These are phyloP conservation scores for Pascua sp. DNA, from an alignment of 1,284 basidiomycete species.

Conservation along the genomic window DNA sequence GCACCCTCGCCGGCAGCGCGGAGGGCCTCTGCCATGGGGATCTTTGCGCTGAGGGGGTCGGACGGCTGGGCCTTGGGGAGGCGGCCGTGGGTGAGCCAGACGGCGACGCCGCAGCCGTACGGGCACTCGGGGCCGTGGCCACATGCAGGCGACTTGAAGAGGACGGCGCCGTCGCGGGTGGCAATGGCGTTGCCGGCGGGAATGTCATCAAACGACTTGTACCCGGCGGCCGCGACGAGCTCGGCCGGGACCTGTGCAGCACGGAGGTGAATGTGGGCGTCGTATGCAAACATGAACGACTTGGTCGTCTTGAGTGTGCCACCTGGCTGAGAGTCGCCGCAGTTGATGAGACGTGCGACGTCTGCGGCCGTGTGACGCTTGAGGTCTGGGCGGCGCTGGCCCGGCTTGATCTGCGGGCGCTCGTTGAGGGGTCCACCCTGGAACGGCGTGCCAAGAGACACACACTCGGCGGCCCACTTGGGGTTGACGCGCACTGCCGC, in stretches of 20 bases:
- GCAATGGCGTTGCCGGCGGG: constrained; percentile 48
- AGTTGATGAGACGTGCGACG: constrained; percentile 45
- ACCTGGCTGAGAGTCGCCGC: constrained; percentile 53
- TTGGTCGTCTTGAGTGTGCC: constrained; percentile 44
- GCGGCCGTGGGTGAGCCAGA: constrained; percentile 53
- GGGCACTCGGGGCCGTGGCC: constrained; percentile 10
- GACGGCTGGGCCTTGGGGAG: constrained; percentile 46
- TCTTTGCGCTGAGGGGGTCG: constrained; percentile 48
- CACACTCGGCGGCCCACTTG: constrained; percentile 31
- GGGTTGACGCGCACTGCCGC: constrained; percentile 12
- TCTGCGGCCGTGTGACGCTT: constrained; percentile 44
- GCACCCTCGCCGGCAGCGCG: constrained; percentile 34
- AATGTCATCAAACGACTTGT: constrained; percentile 16
- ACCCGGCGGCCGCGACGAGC: constrained; percentile 22
- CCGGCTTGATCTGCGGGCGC: constrained; percentile 48
- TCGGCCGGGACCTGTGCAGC: constrained; percentile 21
- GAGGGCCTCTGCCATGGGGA: constrained; percentile 49
- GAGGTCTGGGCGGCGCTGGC: constrained; percentile 40
- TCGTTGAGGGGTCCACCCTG: constrained; percentile 46
- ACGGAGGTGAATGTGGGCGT: constrained; percentile 45
- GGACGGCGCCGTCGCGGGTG: constrained; percentile 49
- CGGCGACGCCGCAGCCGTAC: constrained; percentile 36
- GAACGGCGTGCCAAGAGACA: constrained; percentile 39
- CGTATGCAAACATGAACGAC: constrained; percentile 49
- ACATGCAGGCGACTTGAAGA: constrained; percentile 44